Base-by-base conservation (phyloP, 2,329 filamentous ascomycete species). In the Xylariomycetidae sp. region DNA sequence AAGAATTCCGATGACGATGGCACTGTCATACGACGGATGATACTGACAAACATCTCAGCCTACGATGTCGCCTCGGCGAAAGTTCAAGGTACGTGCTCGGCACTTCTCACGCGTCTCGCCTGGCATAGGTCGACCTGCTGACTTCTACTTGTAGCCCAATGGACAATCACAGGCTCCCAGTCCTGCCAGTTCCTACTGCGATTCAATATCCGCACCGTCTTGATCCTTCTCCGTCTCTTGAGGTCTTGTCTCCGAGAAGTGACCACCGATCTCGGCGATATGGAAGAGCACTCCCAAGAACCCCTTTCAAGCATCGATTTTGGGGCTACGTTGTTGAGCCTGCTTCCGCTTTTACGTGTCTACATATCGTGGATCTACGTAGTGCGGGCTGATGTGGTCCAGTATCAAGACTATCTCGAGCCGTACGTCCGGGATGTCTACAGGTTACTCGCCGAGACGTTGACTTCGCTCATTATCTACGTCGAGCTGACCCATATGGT, bases 1-100 rank as follows among this genome's bases (percentile, higher is more conserved):
- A 88, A 85, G 54, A n/a, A n/a, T n/a, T 77, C 80, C 41, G 72
- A 79, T 8, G 72, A 75, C 2, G 69, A 83, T 30, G 75, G 81
- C 27, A 70, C 71, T 10, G 72, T 77, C 10, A 58, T 96, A 17
- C 74, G 85, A 42, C 92, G 88, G 55, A 83, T 96, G 59, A 76
- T 86, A 5, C 66, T 96, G 27, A 79, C 90, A 46, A 97, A 94
- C 50, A 84, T 97, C 41, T 80, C 87, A 5, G 87, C 89, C 6
- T 87, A 92, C 56, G 76, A 82, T 44, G 73, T 86, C 52, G 82
- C 87, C 27, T 70, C 69, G 18, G 63, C 74, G 16, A 76, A 74
- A 46, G 70, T 81, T 40, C 65, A 69, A 56, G 64, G 81, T 80
- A 66, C 40, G 65, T 58, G 4, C 15, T 8, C 4, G 13, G n/a